These are phyloP conservation scores for Xylariaceae sp. DNA, from an alignment of 2,329 filamentous ascomycete species.

Conservation along the genomic window DNA sequence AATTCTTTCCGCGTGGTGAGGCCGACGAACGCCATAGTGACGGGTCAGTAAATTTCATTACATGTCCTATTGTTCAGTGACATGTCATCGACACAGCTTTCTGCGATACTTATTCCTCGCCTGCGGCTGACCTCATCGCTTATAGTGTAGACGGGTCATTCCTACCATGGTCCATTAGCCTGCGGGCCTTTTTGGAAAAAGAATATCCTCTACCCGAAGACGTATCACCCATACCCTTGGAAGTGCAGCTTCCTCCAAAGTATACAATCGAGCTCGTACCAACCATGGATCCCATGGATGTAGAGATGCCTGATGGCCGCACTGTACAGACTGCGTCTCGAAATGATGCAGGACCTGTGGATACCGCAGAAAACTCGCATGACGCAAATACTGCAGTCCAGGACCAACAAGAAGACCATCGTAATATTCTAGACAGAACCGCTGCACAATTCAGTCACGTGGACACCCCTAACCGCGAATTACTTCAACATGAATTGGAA, in stretches of 20 bases:
- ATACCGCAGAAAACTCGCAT: neutral
- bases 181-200: constrained; percentile 63
- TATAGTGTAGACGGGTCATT: constrained; percentile 72
- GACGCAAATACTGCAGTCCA: no score
- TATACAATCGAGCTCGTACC: constrained; percentile 50
- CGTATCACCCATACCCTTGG: constrained; percentile 65
- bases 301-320: constrained; percentile 8
- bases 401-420: neutral
- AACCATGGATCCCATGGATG: constrained; percentile 13
- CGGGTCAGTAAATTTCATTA: constrained; percentile 44
- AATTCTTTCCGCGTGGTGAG: constrained; percentile 76
- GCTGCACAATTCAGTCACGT: constrained; percentile 26
- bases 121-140: no score
- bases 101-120: no score
- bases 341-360: neutral
- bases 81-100: no score
- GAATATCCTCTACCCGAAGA: constrained; percentile 66
- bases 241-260: constrained; percentile 71
- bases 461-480: constrained; percentile 13
- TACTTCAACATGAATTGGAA: constrained; percentile 17
- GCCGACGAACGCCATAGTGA: constrained; percentile 92
- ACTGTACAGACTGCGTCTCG: neutral
- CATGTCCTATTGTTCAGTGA: neutral
- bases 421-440: constrained; percentile 14
- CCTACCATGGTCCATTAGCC: constrained; percentile 67